Percentiles rank a stretch among this genome's conserved stretches.
Evolutionary conservation across 306 rosid genomes (phyloP).

Genomic region (Lablab purpureus): DNA sequence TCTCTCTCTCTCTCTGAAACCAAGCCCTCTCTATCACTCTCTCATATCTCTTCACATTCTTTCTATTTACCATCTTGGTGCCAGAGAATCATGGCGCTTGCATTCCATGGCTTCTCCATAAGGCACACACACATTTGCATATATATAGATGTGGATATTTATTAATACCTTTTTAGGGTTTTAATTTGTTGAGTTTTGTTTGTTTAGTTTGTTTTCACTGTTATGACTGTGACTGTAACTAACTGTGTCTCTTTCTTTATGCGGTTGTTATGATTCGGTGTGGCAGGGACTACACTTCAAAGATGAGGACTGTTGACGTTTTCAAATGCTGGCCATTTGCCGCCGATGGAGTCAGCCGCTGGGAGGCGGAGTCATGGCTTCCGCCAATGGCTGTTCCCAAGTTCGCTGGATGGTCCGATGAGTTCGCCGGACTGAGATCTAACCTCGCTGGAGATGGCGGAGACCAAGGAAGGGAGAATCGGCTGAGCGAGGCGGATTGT

Average conservation of each 20-base stretch:
- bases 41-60: not conserved
- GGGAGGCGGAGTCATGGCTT: slow-evolving; percentile 46
- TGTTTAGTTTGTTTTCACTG: not conserved
- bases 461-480: not conserved
- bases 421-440: slow-evolving; percentile 54
- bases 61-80: not conserved
- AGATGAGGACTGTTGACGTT: slow-evolving; percentile 69
- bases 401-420: slow-evolving; percentile 58
- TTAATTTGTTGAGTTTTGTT: not conserved
- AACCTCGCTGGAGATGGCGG: not conserved
- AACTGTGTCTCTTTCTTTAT: slow-evolving; percentile 23
- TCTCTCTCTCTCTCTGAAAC: not conserved
- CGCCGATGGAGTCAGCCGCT: slow-evolving; percentile 13
- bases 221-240: slow-evolving; percentile 33
- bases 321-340: slow-evolving; percentile 74
- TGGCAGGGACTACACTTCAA: slow-evolving; percentile 70
- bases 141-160: not conserved
- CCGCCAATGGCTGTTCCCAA: slow-evolving; percentile 70
- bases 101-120: slow-evolving; percentile 72
- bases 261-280: slow-evolving; percentile 31
- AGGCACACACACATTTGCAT: slow-evolving; percentile 50
- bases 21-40: not conserved
- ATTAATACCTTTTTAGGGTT: not conserved
- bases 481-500: not conserved
- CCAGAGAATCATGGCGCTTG: slow-evolving; percentile 53